Evolutionary conservation across 257 asterid species (phyloP).

Genomic region (Solanum bulbocastanum): DNA sequence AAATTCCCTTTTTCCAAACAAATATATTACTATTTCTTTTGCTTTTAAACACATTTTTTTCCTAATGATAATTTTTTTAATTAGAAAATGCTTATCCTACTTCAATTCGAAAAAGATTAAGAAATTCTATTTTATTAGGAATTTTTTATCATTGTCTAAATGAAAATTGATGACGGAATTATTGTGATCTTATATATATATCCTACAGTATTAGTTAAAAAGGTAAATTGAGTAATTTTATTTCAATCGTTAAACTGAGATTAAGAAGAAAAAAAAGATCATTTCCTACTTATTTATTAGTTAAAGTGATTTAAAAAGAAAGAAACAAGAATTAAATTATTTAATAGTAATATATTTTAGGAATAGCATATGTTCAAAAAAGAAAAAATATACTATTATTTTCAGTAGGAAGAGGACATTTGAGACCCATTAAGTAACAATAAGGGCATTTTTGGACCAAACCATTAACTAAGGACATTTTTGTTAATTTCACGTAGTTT

Average conservation of each 20-base stretch:
- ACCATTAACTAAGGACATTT: not conserved
- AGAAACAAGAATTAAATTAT: not conserved
- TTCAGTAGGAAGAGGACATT: not conserved
- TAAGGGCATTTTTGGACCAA: not conserved
- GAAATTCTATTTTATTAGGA: no score
- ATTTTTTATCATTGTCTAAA: no score
- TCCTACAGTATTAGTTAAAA: no score
- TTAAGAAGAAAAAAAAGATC: not conserved
- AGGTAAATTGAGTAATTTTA: not conserved
- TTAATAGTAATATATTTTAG: not conserved
- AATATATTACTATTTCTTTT: no score
- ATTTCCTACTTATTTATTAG: not conserved
- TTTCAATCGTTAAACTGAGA: not conserved
- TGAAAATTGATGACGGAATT: no score
- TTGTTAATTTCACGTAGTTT: not conserved
- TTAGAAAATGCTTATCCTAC: no score
- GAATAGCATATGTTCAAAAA: not conserved
- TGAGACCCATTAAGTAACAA: not conserved
- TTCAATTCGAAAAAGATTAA: no score
- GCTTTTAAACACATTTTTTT: no score
- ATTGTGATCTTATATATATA: no score
- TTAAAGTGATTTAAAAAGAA: not conserved
- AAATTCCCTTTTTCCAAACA: no score
- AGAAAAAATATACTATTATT: not conserved
- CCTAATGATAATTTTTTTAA: no score